These are phyloP conservation scores for Rosa hybrid DNA, from an alignment of 331 rosid genomes.

Conservation along the genomic window DNA sequence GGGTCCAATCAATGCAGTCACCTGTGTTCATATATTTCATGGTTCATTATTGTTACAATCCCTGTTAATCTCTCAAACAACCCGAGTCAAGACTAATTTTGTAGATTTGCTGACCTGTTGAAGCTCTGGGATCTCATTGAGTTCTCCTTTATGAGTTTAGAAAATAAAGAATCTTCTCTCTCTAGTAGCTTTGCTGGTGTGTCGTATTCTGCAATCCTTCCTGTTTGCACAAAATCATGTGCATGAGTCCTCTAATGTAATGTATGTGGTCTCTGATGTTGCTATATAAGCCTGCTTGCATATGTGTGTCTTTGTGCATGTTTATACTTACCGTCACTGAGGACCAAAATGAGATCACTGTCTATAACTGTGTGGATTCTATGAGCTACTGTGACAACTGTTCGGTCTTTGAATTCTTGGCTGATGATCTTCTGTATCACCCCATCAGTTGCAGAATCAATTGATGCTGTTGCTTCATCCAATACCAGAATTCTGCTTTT, in stretches of 20 bases:
- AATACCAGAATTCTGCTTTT: constrained; percentile 76
- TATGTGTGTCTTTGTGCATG: neutral
- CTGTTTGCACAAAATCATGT: constrained; percentile 40
- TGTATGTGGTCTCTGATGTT: neutral
- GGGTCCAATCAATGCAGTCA: too few species aligned
- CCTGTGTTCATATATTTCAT: too few species aligned
- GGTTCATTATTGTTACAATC: too few species aligned
- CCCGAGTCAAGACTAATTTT: neutral
- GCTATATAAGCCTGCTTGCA: neutral
- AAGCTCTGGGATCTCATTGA: constrained; percentile 73
- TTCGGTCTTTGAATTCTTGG: constrained; percentile 70
- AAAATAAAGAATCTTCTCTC: constrained; percentile 85
- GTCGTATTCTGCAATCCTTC: constrained; percentile 83
- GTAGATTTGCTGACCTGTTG: constrained; percentile 53
- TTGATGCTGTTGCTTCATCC: constrained; percentile 93
- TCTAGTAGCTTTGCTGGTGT: constrained; percentile 76
- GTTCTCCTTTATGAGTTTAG: constrained; percentile 79
- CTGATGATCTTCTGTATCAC: constrained; percentile 69
- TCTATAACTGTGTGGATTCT: constrained; percentile 83
- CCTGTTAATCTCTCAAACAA: too few species aligned
- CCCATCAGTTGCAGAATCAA: constrained; percentile 91
- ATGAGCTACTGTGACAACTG: constrained; percentile 86
- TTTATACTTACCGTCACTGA: constrained; percentile 66
- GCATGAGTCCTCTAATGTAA: constrained; percentile 4
- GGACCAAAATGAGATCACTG: constrained; percentile 85